Base-by-base conservation (phyloP, 805 yeast species). In the Lachancea quebecensis region DNA sequence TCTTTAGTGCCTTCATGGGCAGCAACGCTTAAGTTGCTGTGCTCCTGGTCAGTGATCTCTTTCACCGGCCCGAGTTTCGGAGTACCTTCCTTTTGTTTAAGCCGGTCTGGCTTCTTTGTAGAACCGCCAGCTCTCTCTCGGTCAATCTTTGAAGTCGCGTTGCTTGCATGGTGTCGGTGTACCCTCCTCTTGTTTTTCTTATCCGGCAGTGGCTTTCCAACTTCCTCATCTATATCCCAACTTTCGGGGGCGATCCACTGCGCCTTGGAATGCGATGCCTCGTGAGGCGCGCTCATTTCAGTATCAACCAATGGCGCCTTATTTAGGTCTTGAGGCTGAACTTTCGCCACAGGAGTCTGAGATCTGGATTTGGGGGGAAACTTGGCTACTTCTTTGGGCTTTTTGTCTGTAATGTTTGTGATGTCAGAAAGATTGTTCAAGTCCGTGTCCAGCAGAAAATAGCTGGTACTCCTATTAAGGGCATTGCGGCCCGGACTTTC, bases 231-330 rank as follows among this genome's bases (percentile, higher is more conserved):
- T 9, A 78, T 81, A 53, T 77, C 80, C 83, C 83, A 78, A 49
- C 77, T 72, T 45, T 78, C 81, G 2, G 83, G 83, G 4, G 83
- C 77, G 21, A 62, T 65, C 83, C 83, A 78, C 41, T 54, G 58
- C 18, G 33, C 43, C 37, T 39, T 43, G 11, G 44, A 32, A 10
- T 38, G 39, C 14, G 38, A 3, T 5, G 37, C 31, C 12, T 44
- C 46, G 15, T 25, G 38, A 3, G 42, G 30, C 6, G 42, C 18
- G n/a, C 31, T 28, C 10, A 8, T 27, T 16, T 44, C 42, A n/a
- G 36, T 25, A n/a, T 29, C 32, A 17, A 31, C 25, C 15, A 38
- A 14, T 5, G 46, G 46, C 14, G 39, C 30, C 17, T 27, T 33
- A 27, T 12, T 10, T 16, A 16, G 15, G 27, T 38, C 39, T 14